A percentile compares a stretch with the other conserved stretches of the same genome.
Conservation (phyloP, 2,329 filamentous ascomycete species). For the Aspergillus quadricinctus region DNA sequence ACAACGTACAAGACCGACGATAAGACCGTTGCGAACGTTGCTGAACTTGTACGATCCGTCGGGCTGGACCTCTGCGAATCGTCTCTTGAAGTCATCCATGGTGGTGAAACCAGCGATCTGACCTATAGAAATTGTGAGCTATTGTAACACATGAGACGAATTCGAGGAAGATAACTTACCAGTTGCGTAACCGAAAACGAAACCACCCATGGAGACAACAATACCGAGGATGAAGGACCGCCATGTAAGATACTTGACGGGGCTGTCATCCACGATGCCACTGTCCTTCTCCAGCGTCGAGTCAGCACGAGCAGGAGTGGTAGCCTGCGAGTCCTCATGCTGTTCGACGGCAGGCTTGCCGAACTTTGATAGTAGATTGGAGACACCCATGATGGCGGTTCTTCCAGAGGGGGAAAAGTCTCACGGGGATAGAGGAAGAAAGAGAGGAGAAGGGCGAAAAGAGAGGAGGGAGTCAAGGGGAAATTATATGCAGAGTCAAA, state of each 20-base stretch:
- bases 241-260: conserved; percentile 41
- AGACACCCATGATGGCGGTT: conserved; percentile 25
- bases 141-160: background rate
- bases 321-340: conserved; percentile 29
- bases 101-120: conserved; percentile 45
- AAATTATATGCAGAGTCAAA: background rate
- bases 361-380: conserved; percentile 24
- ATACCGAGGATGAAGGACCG: conserved; percentile 42
- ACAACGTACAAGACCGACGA: conserved; percentile 37
- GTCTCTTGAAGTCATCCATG: conserved; percentile 43
- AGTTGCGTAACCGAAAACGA: conserved; percentile 45
- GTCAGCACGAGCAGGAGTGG: conserved; percentile 30
- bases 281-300: conserved; percentile 32
- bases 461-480: background rate
- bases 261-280: conserved; percentile 36
- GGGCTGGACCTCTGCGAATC: conserved; percentile 35
- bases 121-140: conserved; percentile 21
- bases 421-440: background rate
- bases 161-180: conserved; percentile 21
- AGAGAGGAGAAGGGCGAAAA: conserved; percentile 4
- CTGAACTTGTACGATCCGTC: conserved; percentile 36
- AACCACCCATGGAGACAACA: conserved; percentile 46
- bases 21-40: conserved; percentile 40
- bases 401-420: conserved; percentile 1
- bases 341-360: conserved; percentile 26